Percentiles rank a stretch among this genome's conserved stretches.
phyloP scores from a whole-genome alignment of 2,329 filamentous ascomycete genomes.

The Aspergillus nomiae region DNA sequence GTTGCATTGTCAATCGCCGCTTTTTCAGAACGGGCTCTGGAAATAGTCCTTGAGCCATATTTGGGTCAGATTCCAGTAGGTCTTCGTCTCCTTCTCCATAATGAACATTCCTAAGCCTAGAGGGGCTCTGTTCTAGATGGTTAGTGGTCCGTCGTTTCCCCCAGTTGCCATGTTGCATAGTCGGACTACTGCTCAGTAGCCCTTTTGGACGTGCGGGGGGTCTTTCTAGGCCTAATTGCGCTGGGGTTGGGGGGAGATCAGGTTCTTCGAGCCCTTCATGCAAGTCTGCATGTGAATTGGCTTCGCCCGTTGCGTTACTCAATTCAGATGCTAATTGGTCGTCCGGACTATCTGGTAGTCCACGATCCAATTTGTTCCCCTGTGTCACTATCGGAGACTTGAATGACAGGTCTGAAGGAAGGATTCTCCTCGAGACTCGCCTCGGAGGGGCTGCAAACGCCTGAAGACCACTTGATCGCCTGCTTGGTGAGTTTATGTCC shows the following conservation, averaged over 20 bases:
- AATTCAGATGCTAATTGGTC: conserved; percentile 36
- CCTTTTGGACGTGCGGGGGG: conserved; percentile 34
- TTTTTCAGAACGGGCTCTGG: conserved; percentile 44
- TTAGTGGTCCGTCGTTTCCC: conserved; percentile 28
- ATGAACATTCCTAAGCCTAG: conserved; percentile 28
- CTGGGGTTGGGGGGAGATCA: conserved; percentile 59
- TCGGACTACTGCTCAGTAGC: conserved; percentile 42
- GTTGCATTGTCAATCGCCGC: conserved; percentile 54
- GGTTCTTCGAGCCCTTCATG: conserved; percentile 55
- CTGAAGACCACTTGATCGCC: conserved; percentile 33
- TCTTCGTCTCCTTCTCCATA: conserved; percentile 17
- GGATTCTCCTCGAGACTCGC: conserved; percentile 36
- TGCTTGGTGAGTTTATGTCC: conserved; percentile 23
- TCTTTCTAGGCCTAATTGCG: conserved; percentile 41
- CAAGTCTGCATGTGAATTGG: conserved; percentile 21
- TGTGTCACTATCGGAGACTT: conserved; percentile 26
- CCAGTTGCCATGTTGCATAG: conserved; percentile 29
- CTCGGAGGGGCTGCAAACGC: conserved; percentile 40
- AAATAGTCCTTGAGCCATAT: conserved; percentile 17
- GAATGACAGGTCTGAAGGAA: conserved; percentile 32
- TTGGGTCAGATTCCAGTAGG: conserved; percentile 7
- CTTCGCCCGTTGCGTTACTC: conserved; percentile 31
- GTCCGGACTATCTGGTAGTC: conserved; percentile 29
- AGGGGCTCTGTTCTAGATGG: conserved; percentile 29
- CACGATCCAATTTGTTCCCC: conserved; percentile 13